A percentile compares a stretch with the other conserved stretches of the same genome.
phyloP scores from a whole-genome alignment of 176 grass and related monocot genomes.

The maize (Zea mays) region Zm-B73-REFERENCE-NAM-5.0 NC_050101.1:140872001-140872500 shows the following conservation, averaged over 20 bases:
- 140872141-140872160: slow-evolving; percentile 2
- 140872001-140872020: too few relatives aligned
- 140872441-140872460: too few relatives aligned
- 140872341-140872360: too few relatives aligned
- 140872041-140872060: slow-evolving; percentile 41
- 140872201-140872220: background rate
- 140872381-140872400: too few relatives aligned
- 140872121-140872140: background rate
- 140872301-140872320: background rate
- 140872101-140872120: background rate
- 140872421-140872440: too few relatives aligned
- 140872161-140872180: slow-evolving; percentile 13
- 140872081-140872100: slow-evolving; percentile 30
- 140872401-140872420: too few relatives aligned
- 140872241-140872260: background rate
- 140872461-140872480: too few relatives aligned
- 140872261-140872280: background rate
- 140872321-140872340: too few relatives aligned
- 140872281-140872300: background rate
- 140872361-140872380: too few relatives aligned
- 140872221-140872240: background rate
- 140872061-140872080: slow-evolving; percentile 48
- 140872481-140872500: too few relatives aligned
- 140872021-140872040: background rate
- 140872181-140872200: background rate